These are phyloP conservation scores for Chenopodium berlandieri DNA, from an alignment of 148 eudicot species.

Conservation along the genomic window DNA sequence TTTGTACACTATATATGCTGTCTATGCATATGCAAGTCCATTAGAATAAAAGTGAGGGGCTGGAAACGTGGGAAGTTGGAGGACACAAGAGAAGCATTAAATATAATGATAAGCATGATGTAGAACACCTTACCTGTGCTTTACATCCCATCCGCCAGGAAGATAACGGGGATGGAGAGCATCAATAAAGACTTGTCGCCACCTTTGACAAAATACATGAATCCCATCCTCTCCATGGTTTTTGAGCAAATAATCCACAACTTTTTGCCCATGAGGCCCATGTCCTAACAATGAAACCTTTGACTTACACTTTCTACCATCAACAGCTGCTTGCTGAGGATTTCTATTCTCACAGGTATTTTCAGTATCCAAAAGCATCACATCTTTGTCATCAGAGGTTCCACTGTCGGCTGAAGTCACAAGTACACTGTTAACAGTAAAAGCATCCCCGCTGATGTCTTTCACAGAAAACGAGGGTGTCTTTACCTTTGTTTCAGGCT, in stretches of 20 bases:
- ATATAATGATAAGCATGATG: conserved; percentile 9
- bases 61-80: background rate
- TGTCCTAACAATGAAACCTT: conserved; percentile 89
- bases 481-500: conserved; percentile 26
- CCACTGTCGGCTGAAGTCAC: conserved; percentile 10
- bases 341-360: conserved; percentile 25
- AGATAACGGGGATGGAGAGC: conserved; percentile 77
- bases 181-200: conserved; percentile 93
- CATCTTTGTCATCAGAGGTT: conserved; percentile 24
- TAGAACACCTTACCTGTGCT: conserved; percentile 62
- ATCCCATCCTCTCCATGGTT: conserved; percentile 87
- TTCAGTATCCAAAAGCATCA: conserved; percentile 23
- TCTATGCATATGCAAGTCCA: background rate
- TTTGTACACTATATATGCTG: no score
- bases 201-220: conserved; percentile 84
- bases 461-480: conserved; percentile 18
- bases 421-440: conserved; percentile 14
- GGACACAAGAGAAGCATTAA: background rate
- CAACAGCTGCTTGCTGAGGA: conserved; percentile 23
- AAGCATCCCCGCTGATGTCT: conserved; percentile 20
- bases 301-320: conserved; percentile 34
- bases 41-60: background rate
- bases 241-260: conserved; percentile 62
- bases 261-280: conserved; percentile 96
- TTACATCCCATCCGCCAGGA: conserved; percentile 96